Evolutionary conservation across 495 filamentous ascomycete species (phyloP), one percentile per base, ranked within the genome.

Genomic region (Penicillium silybi): DNA sequence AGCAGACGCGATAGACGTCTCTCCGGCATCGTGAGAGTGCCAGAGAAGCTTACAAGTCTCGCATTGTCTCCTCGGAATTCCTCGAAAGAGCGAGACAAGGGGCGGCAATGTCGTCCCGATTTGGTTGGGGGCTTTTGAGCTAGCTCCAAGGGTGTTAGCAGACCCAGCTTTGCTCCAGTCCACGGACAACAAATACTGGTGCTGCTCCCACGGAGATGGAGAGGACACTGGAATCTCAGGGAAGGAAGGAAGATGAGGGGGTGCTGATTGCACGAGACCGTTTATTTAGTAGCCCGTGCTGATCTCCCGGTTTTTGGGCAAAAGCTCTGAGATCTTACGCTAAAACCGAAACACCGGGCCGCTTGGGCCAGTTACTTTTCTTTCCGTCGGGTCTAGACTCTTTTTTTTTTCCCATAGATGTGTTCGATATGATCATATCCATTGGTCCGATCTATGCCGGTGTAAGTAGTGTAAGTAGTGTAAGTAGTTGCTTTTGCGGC

Each of bases 11-110:
- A 67, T 25, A 68, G 57, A 26, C 64, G 53, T 50, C 50, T 55
- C 53, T 74, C 69, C 23, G 64, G 58, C 70, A 73, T 73, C 17
- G 48, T 67, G 59, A 48, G 18, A 34, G 40, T 48, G 57, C 57
- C 48, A 27, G 16, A 43, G 29, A 25, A 26, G 11, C 44, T 23
- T 32, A 32, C 7, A 19, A 19, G 37, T 46, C 49, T 40, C 9
- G 29, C 29, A 32, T 32, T 32, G 29, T 32, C 1, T 27, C 22
- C n/a, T 20, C 39, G 18, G 40, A 26, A 44, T 15, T 16, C 15
- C 6, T 27, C 8, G 15, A 26, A 19, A 26, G 45, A 37, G 27
- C 13, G 39, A 35, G 37, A 48, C 34, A 53, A 35, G 50, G 41
- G 38, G 45, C 2, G 16, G 26, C 34, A 27, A 16, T 22, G 37